Evolutionary conservation across 441 rosid genomes (phyloP), one percentile per base, ranked within the genome.

Genomic region (Erysimum cheiri): DNA sequence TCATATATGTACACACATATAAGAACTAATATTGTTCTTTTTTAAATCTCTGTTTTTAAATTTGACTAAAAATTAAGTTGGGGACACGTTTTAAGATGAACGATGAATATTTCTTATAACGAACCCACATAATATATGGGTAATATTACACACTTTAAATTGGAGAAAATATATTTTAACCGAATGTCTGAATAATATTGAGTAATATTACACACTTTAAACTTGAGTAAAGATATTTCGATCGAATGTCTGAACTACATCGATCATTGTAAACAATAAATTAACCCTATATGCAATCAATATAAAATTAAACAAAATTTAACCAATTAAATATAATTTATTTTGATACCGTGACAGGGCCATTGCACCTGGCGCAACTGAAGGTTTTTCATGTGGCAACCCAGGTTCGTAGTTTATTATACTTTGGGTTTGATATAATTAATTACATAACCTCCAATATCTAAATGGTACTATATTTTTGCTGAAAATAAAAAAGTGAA

Each of bases 321-420:
- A 68, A 13, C 37, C 24, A 5, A 22, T 12, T 35, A 41, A 37
- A 40, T 40, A 37, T 24, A 8, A 8, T 36, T 32, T 14, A 43
- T 43, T 4, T 15, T 49, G 50, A 41, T 32, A 44, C 22, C 59
- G 41, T 46, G 70, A 64, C 64, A 55, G 32, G 64, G 58, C 70
- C 75, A 64, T 72, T 64, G 65, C 70, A 64, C 64, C 65, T 72
- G 70, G 70, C 76, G 52, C 58, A 47, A 64, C 70, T 43, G 19
- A 47, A 37, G 70, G 50, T 62, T 71, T 62, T 54, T 62, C 55
- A 71, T 71, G 56, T 71, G 62, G 62, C 61, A 71, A 26, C 75
- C 22, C 13, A 58, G 10, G 29, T 19, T 19, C 49, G 12, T 71
- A 64, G 47, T 64, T 36, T 64, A 72, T 64, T 47, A 58, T 36